Base-by-base conservation (phyloP, 2,329 filamentous ascomycete species). In the Raffaelea arxii region DNA sequence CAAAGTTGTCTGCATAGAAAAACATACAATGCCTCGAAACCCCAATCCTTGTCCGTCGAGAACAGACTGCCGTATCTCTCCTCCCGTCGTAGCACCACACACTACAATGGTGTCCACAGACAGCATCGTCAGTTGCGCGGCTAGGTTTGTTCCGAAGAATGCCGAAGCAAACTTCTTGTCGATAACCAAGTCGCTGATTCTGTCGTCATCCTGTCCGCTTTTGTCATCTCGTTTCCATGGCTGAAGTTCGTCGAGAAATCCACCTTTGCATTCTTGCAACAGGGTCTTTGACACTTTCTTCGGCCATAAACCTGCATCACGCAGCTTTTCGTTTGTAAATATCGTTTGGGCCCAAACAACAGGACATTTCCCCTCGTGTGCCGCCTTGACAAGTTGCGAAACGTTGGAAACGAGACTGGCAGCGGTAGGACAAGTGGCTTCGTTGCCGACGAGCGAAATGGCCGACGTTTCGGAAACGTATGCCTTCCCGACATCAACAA, bases 61-160 rank as follows among this genome's bases (percentile, higher is more conserved):
- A 6, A 65, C 63, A 23, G 59, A 65, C 3, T 67, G 67, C 44
- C 68, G 59, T 44, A 71, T 67, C 52, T 68, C 70, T 2, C 68
- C 68, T 49, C 62, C 65, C 12, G 67, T 71, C 54, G 66, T 67
- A 39, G 71, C 68, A n/a, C 69, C 69, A 50, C 68, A 70, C 10
- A 72, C 57, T 4, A 71, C 66, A 16, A 70, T 52, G 10, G 66
- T 69, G 48, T 71, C 66, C n/a, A 66, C 56, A 21, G 57, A 57
- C 43, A 62, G 56, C 7, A 65, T 49, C 24, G 59, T 58, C 30
- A 71, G 58, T 36, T 67, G 59, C 2, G 64, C 64, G 2, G 61
- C 61, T 35, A 71, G 60, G 9, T 65, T 62, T 23, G 69, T 72
- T n/a, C 66, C 68, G 49, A 72, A 71, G 55, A 71, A 70, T 3